These are phyloP conservation scores for Petunia hybrid DNA, from an alignment of 305 asterid genomes.

Conservation along the genomic window DNA sequence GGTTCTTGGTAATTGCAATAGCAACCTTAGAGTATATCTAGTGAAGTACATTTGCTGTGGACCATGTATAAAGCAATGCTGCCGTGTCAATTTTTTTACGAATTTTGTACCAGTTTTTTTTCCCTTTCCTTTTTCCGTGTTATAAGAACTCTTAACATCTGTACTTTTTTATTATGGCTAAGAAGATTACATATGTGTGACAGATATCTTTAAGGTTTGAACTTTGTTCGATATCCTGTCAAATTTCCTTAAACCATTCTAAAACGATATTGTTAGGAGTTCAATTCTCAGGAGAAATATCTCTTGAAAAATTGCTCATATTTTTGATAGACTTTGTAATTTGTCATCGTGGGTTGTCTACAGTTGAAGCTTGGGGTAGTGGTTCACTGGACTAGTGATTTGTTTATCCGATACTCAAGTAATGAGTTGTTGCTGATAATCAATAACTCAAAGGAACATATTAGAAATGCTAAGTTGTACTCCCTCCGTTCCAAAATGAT, in stretches of 20 bases:
- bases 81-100: not conserved
- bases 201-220: constrained; percentile 5
- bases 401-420: not conserved
- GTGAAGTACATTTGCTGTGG: not conserved
- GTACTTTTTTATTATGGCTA: not conserved
- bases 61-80: not conserved
- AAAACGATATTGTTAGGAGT: not conserved
- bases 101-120: not conserved
- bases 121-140: not conserved
- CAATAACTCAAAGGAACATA: not conserved
- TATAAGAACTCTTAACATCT: not conserved
- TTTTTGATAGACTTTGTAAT: not conserved
- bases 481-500: too few relatives aligned
- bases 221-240: not conserved
- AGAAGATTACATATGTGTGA: not conserved
- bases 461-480: too few relatives aligned
- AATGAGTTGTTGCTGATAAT: not conserved
- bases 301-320: not conserved
- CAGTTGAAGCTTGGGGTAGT: not conserved
- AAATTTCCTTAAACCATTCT: constrained; percentile 4
- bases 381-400: not conserved
- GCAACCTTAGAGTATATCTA: not conserved
- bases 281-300: not conserved
- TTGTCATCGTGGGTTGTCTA: not conserved
- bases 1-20: not conserved